Evolutionary conservation across 192 early-diverging fungal species (phyloP), one percentile per base, ranked within the genome.

Genomic region (Nowakowskiella sp.): DNA sequence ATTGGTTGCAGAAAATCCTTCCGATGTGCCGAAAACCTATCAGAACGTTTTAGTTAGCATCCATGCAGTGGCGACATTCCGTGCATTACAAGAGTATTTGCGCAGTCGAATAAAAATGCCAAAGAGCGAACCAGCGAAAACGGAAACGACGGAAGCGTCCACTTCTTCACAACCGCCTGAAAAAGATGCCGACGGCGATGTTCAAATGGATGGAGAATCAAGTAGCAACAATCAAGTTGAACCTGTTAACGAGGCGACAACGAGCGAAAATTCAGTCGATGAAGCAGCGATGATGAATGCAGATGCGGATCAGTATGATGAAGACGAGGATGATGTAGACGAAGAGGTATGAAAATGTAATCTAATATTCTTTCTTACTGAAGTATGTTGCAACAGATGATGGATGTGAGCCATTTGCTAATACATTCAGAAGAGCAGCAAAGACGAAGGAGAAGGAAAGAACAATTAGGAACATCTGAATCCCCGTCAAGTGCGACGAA

Each of bases 21-120:
- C 67, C 0, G 61, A 73, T 25, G 68, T 72, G 21, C 73, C 83
- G 19, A 51, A 47, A n/a, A 49, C 43, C n/a, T 76, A 70, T 29
- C 53, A 73, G 27, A 62, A 76, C 25, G 42, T 88, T 9, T 63
- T 86, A 2, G 80, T 94, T 5, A 83, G 82, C 8, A 82, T 93
- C 19, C 90, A 94, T 62, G 90, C 91, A 4, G 72, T 94, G 5
- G 86, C 88, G 3, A 86, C 88, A 0, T 88, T 91, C 62, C 71
- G 78, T 22, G 78, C 79, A 1, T 48, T 94, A 7, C 89, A 93
- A 53, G 83, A 89, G 16, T 94, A 88, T 45, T 60, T 94, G 16
- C 78, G 80, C 8, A 70, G 76, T 2, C 71, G 84, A 6, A 51
- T 89, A 44, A 74, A 62, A 42, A 68, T 64, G 0, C 58, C n/a